Evolutionary conservation across 352 stramenopile genomes (phyloP), one percentile per base, ranked within the genome.

Genomic region (Halophytophthora batemanensis): DNA sequence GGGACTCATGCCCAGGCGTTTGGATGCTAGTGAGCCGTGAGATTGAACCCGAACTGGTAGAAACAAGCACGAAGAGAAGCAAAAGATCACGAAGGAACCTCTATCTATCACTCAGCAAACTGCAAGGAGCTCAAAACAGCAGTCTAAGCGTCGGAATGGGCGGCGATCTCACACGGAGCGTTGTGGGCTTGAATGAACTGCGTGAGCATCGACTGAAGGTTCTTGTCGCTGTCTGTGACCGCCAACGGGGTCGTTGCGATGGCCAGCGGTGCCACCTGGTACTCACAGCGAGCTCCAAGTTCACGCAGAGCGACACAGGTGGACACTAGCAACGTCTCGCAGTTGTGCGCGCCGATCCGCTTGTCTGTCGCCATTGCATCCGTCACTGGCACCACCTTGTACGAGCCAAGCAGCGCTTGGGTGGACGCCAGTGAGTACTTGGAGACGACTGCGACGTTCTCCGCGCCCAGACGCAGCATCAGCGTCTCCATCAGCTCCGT

Each of bases 41-140:
- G 45, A 17, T 38, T 28, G 53, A 49, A 29, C 51, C 35, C 49
- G 18, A 50, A 43, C 50, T 45, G 42, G 51, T 56, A 34, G 44
- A 28, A 22, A 23, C 28, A 47, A 18, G 18, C 14, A 35, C 41
- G 51, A 49, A 61, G 40, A 45, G 53, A 60, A 57, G 56, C 45
- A 57, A 56, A 58, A 41, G 49, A 23, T 33, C 52, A 64, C 58
- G 60, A 64, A 58, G 54, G 45, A 57, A 53, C 38, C 38, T 70
- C 51, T 65, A 73, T 73, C 52, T 67, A 76, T 72, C 61, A 46
- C 50, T 55, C 31, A 21, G 47, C 42, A 44, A 50, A 12, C 34
- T 45, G 13, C 47, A 44, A 18, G 42, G 28, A 31, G 25, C 25
- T 8, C 25, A 31, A 4, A 31, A 8, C 25, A 8, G 25, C 25